phyloP scores from a whole-genome alignment of 164 flowering plant genomes.

The Macadamia integrifolia region DNA sequence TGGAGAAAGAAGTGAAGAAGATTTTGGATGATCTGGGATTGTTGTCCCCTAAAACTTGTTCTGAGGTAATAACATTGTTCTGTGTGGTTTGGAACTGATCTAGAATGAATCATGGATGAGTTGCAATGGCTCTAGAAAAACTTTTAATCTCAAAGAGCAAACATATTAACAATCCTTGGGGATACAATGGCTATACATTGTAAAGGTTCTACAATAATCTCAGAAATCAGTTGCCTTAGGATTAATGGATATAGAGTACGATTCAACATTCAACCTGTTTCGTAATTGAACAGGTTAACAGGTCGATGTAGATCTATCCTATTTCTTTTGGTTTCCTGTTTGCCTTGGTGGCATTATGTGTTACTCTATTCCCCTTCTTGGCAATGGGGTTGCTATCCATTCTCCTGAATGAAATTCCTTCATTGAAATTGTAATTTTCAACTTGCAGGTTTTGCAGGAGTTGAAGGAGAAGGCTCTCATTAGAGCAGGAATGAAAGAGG shows the following conservation, averaged over 20 bases:
- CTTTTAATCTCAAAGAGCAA: no score
- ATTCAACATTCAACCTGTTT: no score
- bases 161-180: no score
- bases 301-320: no score
- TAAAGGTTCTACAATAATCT: slow-evolving; percentile 15
- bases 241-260: no score
- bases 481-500: slow-evolving; percentile 72
- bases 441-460: slow-evolving; percentile 61
- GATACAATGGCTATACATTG: slow-evolving; percentile 41
- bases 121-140: no score
- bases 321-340: not conserved
- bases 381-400: no score
- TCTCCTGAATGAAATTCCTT: not conserved
- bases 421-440: not conserved
- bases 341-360: not conserved
- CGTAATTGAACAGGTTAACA: no score
- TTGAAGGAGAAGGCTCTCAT: slow-evolving; percentile 67
- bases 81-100: not conserved
- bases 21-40: slow-evolving; percentile 60
- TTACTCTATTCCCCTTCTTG: not conserved
- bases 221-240: no score
- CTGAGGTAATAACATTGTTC: slow-evolving; percentile 41
- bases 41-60: slow-evolving; percentile 34
- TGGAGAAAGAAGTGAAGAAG: slow-evolving; percentile 48
- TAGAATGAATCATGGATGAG: no score